Evolutionary conservation across 371 early-diverging fungal species (phyloP).

Genomic region (Saksenaea vasiformis): DNA sequence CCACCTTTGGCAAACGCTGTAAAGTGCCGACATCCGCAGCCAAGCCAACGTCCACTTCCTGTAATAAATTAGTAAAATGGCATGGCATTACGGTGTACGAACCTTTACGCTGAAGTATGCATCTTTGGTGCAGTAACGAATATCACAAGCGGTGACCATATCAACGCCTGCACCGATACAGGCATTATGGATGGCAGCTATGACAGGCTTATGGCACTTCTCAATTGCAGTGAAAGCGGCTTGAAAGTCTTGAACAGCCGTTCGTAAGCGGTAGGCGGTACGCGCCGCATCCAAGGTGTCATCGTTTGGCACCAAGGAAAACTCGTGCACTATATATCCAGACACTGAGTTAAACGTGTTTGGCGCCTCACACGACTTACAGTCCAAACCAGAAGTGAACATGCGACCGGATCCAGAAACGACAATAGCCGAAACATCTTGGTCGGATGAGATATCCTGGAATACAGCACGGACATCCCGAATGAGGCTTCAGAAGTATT

Average conservation of each 20-base stretch:
- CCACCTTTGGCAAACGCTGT: conserved; percentile 92
- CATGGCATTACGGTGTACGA: too few relatives aligned
- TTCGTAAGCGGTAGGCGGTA: conserved; percentile 44
- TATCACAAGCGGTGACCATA: conserved; percentile 89
- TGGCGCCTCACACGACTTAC: conserved; percentile 43
- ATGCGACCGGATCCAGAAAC: conserved; percentile 73
- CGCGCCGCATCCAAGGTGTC: conserved; percentile 50
- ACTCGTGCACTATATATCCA: neutral
- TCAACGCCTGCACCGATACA: conserved; percentile 94
- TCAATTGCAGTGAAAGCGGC: conserved; percentile 77
- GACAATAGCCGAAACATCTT: conserved; percentile 70
- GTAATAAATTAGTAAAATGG: neutral
- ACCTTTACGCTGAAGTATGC: conserved; percentile 85
- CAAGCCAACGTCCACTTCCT: conserved; percentile 90
- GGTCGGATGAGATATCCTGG: conserved; percentile 54
- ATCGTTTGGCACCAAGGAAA: conserved; percentile 1
- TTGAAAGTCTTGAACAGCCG: conserved; percentile 61
- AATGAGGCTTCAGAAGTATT: conserved; percentile 16
- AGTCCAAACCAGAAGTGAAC: conserved; percentile 92
- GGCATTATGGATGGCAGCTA: conserved; percentile 84
- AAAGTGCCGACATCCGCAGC: conserved; percentile 91
- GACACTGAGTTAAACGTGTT: neutral
- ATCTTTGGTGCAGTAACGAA: conserved; percentile 82
- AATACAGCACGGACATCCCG: conserved; percentile 52
- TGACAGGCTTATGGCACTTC: conserved; percentile 83